Base-by-base conservation (phyloP, 2,329 filamentous ascomycete species). In the Aspergillus fischeri region DNA sequence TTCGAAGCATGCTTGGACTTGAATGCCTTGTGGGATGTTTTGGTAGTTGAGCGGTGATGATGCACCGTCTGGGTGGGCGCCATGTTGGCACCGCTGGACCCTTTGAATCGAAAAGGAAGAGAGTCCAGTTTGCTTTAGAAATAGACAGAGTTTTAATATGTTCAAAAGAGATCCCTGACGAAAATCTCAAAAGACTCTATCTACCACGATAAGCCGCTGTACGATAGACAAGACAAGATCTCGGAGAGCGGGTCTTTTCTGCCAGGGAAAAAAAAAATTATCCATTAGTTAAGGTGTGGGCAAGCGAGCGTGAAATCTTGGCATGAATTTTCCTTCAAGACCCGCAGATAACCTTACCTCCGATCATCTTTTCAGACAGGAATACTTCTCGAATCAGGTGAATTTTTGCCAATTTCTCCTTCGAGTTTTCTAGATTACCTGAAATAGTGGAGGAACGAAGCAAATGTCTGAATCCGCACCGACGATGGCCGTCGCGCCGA, bases 1-100 rank as follows among this genome's bases (percentile, higher is more conserved):
- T 97, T 97, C 60, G 90, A 91, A 44, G 92, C 85, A 79, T 96
- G 92, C 73, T 87, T 87, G 57, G 91, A 91, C 78, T 99, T 99
- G 83, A 92, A 99, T 27, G 88, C 75, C 81, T 99, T 99, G 78
- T 96, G 87, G 64, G 83, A 78, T 68, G 86, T 81, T 81, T 97
- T 99, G 54, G 92, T 96, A 57, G 92, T 97, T 70, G 90, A 90
- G 74, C 93, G 85, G 76, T 99, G 94, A 71, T 93, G 92, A 76
- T 97, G 73, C 65, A 80, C 75, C 62, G 74, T 81, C 73, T 79
- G 78, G 70, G 84, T 82, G 76, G 86, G 83, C 70, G 90, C 87
- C 90, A 94, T 94, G 68, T 83, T 89, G 76, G 81, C 82, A 65
- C 70, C 75, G 64, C 75, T 75, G 58, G 75, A 74, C 75, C 85